Base-by-base conservation (phyloP, 371 early-diverging fungal genomes). In the Mortierella sp. region DNA sequence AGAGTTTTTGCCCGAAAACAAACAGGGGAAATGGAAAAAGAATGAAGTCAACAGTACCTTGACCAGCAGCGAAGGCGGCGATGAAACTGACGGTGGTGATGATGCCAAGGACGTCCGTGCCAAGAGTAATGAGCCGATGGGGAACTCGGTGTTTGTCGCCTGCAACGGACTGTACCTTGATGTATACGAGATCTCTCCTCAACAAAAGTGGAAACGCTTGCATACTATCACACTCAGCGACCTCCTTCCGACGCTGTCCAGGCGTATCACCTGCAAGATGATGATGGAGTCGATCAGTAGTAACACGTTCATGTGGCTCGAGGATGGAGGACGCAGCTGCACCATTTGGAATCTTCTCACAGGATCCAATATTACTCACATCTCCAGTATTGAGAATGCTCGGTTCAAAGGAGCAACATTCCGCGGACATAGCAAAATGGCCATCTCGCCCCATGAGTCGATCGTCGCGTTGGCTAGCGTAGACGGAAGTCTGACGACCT, bases 1-100 rank as follows among this genome's bases (percentile, higher is more conserved):
- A 55, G 78, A 81, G n/a, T 88, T 88, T 65, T 76, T 86, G 32
- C 83, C 84, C 56, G 84, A 86, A 49, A 80, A 82, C 23, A 84
- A 83, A 75, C 80, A 86, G 69, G 83, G 83, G 37, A 81, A 82
- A 12, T 67, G 81, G 79, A 72, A 79, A 30, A 70, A 70, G 60
- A 69, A 70, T 11, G 78, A 80, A 37, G 66, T 75, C 47, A 76
- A 75, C 30, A 49, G 56, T 12, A 23, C 78, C 50, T 24, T 78
- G 51, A 19, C 72, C 43, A 26, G 64, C 63, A 61, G 51, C 62
- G 51, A 50, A 60, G 54, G 7, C 44, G 55, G 61, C 49, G 66
- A 71, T 8, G 59, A 49, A 6, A 44, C 21, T 6, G 59, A 55
- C 3, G 49, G 26, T 6, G 58, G 39, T 14, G 56, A 69, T 6